Evolutionary conservation across 345 rosid genomes (phyloP).

Genomic region (Salix purpurea): DNA sequence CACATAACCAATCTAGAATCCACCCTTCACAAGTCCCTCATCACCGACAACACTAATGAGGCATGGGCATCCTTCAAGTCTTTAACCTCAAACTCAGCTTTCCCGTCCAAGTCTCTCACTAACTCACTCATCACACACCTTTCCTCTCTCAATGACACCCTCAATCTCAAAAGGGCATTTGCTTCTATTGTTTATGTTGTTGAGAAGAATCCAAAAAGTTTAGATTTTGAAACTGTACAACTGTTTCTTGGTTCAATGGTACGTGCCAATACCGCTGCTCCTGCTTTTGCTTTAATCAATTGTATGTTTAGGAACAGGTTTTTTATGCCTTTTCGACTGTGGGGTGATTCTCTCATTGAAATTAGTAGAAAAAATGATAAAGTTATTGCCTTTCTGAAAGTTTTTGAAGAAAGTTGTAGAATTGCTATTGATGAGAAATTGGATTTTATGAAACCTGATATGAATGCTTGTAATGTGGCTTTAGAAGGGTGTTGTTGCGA

Average conservation of each 20-base stretch:
- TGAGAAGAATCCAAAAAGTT: constrained; percentile 53
- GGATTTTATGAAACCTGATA: constrained; percentile 65
- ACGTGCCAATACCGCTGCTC: constrained; percentile 39
- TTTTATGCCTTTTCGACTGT: constrained; percentile 71
- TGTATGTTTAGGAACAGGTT: constrained; percentile 77
- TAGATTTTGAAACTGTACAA: constrained; percentile 52
- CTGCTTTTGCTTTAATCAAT: constrained; percentile 73
- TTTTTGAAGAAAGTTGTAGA: constrained; percentile 70
- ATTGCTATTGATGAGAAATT: constrained; percentile 70
- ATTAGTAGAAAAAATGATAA: constrained; percentile 45
- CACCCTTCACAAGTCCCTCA: constrained; percentile 51
- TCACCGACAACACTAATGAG: constrained; percentile 47
- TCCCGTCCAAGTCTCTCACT: constrained; percentile 55
- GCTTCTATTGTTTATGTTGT: constrained; percentile 68
- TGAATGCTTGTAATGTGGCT: constrained; percentile 67
- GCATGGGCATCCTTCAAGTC: constrained; percentile 87
- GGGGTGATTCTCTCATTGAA: constrained; percentile 65
- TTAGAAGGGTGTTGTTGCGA: constrained; percentile 62
- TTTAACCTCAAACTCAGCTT: constrained; percentile 45
- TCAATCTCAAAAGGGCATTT: constrained; percentile 84
- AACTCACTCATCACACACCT: constrained; percentile 68
- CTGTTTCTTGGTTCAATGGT: constrained; percentile 58
- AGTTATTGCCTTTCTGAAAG: constrained; percentile 47
- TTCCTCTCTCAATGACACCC: constrained; percentile 44
- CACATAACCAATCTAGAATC: constrained; percentile 46